phyloP scores from a whole-genome alignment of 2,329 filamentous ascomycete genomes.

The Phialemonium atrogriseum region DNA sequence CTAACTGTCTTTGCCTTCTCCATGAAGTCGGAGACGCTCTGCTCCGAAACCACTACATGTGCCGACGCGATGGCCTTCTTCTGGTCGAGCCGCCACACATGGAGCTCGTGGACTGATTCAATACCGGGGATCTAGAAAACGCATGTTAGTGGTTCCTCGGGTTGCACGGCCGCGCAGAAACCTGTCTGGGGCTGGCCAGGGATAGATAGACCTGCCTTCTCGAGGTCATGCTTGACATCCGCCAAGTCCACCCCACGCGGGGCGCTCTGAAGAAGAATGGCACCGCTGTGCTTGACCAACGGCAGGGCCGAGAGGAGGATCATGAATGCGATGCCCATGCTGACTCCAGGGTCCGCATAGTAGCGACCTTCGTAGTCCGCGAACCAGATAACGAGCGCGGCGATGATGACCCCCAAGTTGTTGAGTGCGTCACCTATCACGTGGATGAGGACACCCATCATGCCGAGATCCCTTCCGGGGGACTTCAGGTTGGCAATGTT shows the following conservation, averaged over 20 bases:
- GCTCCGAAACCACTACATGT: constrained; percentile 55
- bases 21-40: constrained; percentile 49
- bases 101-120: constrained; percentile 60
- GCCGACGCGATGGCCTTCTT: constrained; percentile 61
- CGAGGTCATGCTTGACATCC: constrained; percentile 61
- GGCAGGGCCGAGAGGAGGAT: constrained; percentile 58
- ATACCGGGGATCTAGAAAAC: constrained; percentile 52
- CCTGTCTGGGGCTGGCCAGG: background rate
- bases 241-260: constrained; percentile 50
- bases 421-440: constrained; percentile 67
- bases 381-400: constrained; percentile 63
- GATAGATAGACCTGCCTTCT: constrained; percentile 36
- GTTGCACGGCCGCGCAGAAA: background rate
- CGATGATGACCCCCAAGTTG: constrained; percentile 66
- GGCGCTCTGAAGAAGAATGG: constrained; percentile 60
- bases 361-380: constrained; percentile 47
- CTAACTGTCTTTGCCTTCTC: constrained; percentile 51
- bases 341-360: constrained; percentile 65
- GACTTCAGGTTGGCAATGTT: constrained; percentile 18
- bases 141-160: constrained; percentile 6
- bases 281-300: constrained; percentile 52
- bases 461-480: constrained; percentile 54
- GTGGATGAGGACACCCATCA: constrained; percentile 63
- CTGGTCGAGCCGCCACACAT: constrained; percentile 68
- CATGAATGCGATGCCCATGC: constrained; percentile 64